These are phyloP conservation scores for Hippophae tibetana DNA, from an alignment of 306 rosid species.

Conservation along the genomic window DNA sequence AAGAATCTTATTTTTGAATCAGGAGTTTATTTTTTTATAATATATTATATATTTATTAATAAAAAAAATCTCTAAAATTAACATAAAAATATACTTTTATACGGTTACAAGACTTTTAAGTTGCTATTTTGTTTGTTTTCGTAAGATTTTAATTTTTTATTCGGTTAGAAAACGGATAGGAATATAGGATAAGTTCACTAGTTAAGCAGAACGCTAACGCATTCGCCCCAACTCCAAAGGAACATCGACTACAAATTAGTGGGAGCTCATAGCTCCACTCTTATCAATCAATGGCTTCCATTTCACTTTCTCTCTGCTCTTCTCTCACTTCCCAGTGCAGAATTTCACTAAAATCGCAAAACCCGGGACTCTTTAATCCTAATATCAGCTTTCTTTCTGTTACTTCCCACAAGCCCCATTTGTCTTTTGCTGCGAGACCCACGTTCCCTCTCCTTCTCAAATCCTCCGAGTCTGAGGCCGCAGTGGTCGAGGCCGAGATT, in stretches of 20 bases:
- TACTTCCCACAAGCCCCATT: conserved; percentile 31
- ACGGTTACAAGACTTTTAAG: no score
- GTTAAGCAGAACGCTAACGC: background rate
- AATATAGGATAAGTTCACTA: no score
- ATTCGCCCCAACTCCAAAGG: background rate
- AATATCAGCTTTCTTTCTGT: conserved; percentile 26
- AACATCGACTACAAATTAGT: no score
- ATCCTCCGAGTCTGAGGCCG: conserved; percentile 26
- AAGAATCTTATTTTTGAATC: no score
- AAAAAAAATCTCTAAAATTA: no score
- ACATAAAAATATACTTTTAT: no score
- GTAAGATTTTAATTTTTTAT: no score
- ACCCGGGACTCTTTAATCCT: conserved; percentile 1
- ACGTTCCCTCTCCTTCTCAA: conserved; percentile 35
- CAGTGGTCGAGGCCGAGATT: conserved; percentile 17
- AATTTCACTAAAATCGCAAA: conserved; percentile 30
- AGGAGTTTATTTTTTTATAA: no score
- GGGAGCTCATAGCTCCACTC: background rate
- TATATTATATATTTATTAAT: no score
- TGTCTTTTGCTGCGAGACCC: conserved; percentile 29
- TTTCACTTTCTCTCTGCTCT: conserved; percentile 52
- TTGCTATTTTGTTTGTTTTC: no score
- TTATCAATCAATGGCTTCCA: conserved; percentile 48
- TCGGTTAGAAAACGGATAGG: no score
- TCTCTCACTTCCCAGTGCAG: conserved; percentile 45